Conservation (phyloP, 257 asterid genomes). For the Orobanche coerulescens region DNA sequence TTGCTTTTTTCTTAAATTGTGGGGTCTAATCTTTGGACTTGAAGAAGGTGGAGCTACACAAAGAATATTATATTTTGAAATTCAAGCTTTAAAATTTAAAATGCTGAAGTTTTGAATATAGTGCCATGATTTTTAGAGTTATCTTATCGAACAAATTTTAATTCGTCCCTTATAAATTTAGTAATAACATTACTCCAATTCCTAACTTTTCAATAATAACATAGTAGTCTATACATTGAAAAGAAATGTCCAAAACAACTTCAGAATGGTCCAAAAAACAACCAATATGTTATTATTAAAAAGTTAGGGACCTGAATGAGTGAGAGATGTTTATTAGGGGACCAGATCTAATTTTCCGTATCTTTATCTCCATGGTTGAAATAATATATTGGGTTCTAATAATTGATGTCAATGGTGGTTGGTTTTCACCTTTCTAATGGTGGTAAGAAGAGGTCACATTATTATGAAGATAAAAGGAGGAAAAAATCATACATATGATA, state of each 20-base stretch:
- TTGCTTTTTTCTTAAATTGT: slow-evolving; percentile 12
- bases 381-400: neutral
- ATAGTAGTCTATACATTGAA: no score
- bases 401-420: neutral
- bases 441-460: slow-evolving; percentile 19
- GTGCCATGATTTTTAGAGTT: slow-evolving; percentile 13
- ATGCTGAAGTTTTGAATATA: slow-evolving; percentile 15
- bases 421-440: slow-evolving; percentile 16
- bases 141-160: no score
- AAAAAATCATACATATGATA: slow-evolving; percentile 23
- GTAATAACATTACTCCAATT: no score
- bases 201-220: no score
- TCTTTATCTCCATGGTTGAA: neutral
- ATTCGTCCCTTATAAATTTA: no score
- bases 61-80: slow-evolving; percentile 19
- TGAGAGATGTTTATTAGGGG: no score
- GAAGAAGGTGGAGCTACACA: slow-evolving; percentile 18
- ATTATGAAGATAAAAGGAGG: slow-evolving; percentile 21
- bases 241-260: no score
- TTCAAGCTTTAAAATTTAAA: slow-evolving; percentile 11
- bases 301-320: no score
- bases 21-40: slow-evolving; percentile 32
- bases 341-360: no score
- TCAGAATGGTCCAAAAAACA: no score
- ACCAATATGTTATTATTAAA: no score